Evolutionary conservation across 2,329 filamentous ascomycete species (phyloP), one percentile per base, ranked within the genome.

Genomic region (Apiospora saccharicola): DNA sequence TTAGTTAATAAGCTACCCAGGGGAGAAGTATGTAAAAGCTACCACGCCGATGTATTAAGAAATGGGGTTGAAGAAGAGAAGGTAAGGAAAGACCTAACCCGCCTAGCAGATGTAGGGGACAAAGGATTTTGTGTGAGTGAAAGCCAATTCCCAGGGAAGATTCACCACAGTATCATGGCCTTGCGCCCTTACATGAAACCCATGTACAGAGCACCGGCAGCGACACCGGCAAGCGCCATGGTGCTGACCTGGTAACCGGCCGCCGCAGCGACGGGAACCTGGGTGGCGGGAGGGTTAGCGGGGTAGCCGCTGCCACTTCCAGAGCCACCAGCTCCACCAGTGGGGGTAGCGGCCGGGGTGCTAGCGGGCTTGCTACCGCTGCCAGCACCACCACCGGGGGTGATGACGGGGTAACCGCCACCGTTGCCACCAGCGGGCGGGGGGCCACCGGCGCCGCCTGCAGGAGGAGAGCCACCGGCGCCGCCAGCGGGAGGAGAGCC

Each of bases 1-100:
- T 64, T 64, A 41, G 10, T 64, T 22, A n/a, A n/a, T 64, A 64
- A 64, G 57, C 30, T 64, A 64, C 34, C 57, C 19, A 41, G 53
- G 6, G 30, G 6, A 34, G 16, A 61, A 37, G 10, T 61, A 3
- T 61, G 37, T 6, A 57, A 57, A 57, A 37, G 30, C 30, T 64
- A 64, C 57, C 57, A 64, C 19, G 34, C n/a, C 57, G 10, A 41
- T 41, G 6, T 64, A 64, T 37, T 61, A 61, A 61, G n/a, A 61
- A 61, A 41, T n/a, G 34, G 53, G 2, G 7, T 14, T 4, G 53
- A 61, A 64, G 57, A 64, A 37, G 57, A n/a, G 57, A 64, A 64
- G 41, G 19, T n/a, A 41, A 22, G 34, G n/a, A 64, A 64, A 41
- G 57, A 64, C 57, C 57, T 34, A 41, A 2, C 8, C 34, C 57